These are phyloP conservation scores for Iberis pinnata DNA, from an alignment of 345 rosid genomes.

Conservation along the genomic window DNA sequence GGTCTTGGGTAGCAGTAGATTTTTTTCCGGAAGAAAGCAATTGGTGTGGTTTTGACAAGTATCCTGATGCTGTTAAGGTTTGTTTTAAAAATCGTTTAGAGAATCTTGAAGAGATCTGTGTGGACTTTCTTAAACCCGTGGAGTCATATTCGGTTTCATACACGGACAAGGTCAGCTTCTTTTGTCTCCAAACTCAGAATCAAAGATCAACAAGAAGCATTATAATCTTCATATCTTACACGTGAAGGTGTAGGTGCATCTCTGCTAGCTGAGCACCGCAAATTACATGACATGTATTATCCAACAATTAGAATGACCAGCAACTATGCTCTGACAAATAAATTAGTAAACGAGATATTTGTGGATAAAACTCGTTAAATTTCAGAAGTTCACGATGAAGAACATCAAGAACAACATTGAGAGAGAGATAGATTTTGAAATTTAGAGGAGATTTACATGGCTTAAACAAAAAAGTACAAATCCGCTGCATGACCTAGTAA, in stretches of 20 bases:
- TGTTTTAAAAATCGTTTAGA: slow-evolving; percentile 85
- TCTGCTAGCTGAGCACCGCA: slow-evolving; percentile 73
- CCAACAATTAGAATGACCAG: slow-evolving; percentile 44
- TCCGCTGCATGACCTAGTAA: too few species aligned
- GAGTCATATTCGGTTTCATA: slow-evolving; percentile 36
- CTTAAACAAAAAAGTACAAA: too few species aligned
- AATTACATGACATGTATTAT: slow-evolving; percentile 74
- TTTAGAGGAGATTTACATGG: too few species aligned
- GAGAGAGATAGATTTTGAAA: too few species aligned
- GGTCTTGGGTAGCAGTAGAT: slow-evolving; percentile 52
- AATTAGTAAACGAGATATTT: slow-evolving; percentile 38
- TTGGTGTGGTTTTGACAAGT: slow-evolving; percentile 63
- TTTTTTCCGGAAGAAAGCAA: slow-evolving; percentile 59
- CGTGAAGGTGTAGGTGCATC: slow-evolving; percentile 45
- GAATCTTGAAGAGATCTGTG: slow-evolving; percentile 62
- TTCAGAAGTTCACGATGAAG: too few species aligned
- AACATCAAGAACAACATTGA: too few species aligned
- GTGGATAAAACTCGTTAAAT: too few species aligned
- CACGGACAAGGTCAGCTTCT: slow-evolving; percentile 39
- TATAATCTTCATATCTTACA: slow-evolving; percentile 21
- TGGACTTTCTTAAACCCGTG: slow-evolving; percentile 34
- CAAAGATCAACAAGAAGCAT: slow-evolving; percentile 48
- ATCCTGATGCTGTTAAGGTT: slow-evolving; percentile 77
- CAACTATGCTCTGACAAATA: slow-evolving; percentile 67
- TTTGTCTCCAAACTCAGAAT: slow-evolving; percentile 31